Evolutionary conservation across 352 stramenopile genomes (phyloP).

Genomic region (Globisporangium canariense): DNA sequence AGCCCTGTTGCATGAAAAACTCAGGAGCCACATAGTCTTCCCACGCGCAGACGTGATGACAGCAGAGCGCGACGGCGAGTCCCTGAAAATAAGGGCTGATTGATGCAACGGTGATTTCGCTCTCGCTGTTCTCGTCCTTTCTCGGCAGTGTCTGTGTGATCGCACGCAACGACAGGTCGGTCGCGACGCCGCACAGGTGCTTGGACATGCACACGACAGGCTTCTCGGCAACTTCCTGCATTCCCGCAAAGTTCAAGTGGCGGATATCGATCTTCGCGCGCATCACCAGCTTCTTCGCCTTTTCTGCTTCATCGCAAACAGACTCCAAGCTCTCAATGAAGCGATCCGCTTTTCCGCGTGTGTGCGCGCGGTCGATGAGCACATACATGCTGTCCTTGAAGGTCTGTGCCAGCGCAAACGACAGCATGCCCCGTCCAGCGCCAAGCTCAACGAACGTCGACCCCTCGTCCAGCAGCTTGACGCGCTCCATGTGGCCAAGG

Average conservation of each 20-base stretch:
- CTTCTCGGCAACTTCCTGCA: constrained; percentile 45
- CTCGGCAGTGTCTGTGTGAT: constrained; percentile 53
- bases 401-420: constrained; percentile 67
- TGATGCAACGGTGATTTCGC: background rate
- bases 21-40: constrained; percentile 68
- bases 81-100: constrained; percentile 47
- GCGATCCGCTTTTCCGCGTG: constrained; percentile 69
- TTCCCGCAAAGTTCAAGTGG: constrained; percentile 71
- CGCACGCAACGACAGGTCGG: constrained; percentile 71
- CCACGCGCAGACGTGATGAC: constrained; percentile 73
- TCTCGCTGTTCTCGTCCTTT: background rate
- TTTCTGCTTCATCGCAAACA: constrained; percentile 10
- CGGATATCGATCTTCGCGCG: constrained; percentile 85
- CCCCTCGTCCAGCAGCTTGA: constrained; percentile 39
- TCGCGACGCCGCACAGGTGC: constrained; percentile 80
- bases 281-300: constrained; percentile 31
- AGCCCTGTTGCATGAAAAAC: constrained; percentile 57
- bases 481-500: constrained; percentile 69
- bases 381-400: constrained; percentile 62
- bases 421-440: constrained; percentile 75
- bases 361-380: constrained; percentile 72
- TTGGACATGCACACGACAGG: constrained; percentile 83
- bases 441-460: constrained; percentile 71
- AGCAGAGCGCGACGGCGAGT: constrained; percentile 74
- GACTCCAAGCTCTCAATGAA: constrained; percentile 40